Conservation (phyloP, 139 green algal species). For the Closterium sp. region DNA sequence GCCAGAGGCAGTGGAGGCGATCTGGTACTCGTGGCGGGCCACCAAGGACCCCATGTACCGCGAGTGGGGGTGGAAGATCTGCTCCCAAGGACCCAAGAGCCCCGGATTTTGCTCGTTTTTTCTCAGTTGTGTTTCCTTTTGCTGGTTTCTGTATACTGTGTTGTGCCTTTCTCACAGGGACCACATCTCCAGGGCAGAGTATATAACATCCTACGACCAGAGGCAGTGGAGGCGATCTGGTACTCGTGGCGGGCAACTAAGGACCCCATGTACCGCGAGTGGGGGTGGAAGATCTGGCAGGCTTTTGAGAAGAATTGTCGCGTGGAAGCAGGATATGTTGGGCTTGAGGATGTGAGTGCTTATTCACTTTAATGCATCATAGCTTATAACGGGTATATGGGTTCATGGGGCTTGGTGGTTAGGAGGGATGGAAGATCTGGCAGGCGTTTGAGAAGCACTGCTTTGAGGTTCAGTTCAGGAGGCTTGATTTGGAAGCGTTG, state of each 20-base stretch:
- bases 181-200: background rate
- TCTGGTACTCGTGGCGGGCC: no score
- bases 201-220: slow-evolving; percentile 69
- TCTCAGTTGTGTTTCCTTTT: no score
- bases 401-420: background rate
- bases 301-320: slow-evolving; percentile 63
- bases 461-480: slow-evolving; percentile 52
- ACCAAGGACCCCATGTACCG: no score
- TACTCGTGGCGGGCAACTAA: slow-evolving; percentile 68
- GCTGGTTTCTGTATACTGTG: no score
- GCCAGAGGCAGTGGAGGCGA: no score
- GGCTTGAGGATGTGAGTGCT: slow-evolving; percentile 63
- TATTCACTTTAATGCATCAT: background rate
- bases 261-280: slow-evolving; percentile 62
- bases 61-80: no score
- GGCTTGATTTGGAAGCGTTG: background rate
- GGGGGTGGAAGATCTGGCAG: slow-evolving; percentile 72
- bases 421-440: background rate
- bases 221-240: slow-evolving; percentile 72
- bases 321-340: slow-evolving; percentile 64
- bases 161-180: background rate
- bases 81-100: no score
- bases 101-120: no score
- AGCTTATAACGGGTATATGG: background rate
- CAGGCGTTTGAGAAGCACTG: slow-evolving; percentile 24